phyloP scores from a whole-genome alignment of 805 yeast species.

The Candida tammaniensis region DNA sequence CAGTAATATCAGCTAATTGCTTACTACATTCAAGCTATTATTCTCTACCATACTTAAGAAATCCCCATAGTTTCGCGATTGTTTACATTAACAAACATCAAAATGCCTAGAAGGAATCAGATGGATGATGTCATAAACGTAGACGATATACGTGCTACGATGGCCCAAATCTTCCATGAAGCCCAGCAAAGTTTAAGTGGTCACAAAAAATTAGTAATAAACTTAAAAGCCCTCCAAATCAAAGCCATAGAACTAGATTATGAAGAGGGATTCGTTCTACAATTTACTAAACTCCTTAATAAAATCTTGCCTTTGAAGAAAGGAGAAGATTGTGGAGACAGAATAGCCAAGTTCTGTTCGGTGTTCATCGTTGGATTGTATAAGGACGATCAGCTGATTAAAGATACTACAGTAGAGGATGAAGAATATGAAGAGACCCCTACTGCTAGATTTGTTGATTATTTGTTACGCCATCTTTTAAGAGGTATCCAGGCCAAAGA shows the following conservation, averaged over 20 bases:
- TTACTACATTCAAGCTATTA: too few species aligned
- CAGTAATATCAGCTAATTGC: too few species aligned
- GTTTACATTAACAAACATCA: too few species aligned
- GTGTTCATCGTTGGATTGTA: slow-evolving; percentile 51
- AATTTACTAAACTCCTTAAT: slow-evolving; percentile 61
- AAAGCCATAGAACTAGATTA: slow-evolving; percentile 51
- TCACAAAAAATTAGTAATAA: slow-evolving; percentile 69
- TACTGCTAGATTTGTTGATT: slow-evolving; percentile 46
- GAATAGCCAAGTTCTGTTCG: slow-evolving; percentile 69
- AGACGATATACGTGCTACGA: slow-evolving; percentile 37
- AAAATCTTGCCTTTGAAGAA: slow-evolving; percentile 66
- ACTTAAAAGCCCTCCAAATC: slow-evolving; percentile 56
- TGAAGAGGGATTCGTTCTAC: slow-evolving; percentile 57
- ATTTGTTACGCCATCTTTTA: slow-evolving; percentile 62
- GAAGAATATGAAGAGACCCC: slow-evolving; percentile 32
- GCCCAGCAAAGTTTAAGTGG: slow-evolving; percentile 73
- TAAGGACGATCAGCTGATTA: slow-evolving; percentile 14
- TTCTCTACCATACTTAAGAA: too few species aligned
- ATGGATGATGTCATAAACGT: too few species aligned
- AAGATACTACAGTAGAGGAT: slow-evolving; percentile 16
- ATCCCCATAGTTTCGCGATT: too few species aligned
- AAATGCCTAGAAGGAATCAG: too few species aligned
- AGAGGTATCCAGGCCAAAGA: slow-evolving; percentile 77
- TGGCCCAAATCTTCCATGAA: slow-evolving; percentile 73
- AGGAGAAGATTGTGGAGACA: slow-evolving; percentile 69